Evolutionary conservation across 2,329 filamentous ascomycete species (phyloP), one percentile per base, ranked within the genome.

Genomic region (Proliferodiscus dingleyae): DNA sequence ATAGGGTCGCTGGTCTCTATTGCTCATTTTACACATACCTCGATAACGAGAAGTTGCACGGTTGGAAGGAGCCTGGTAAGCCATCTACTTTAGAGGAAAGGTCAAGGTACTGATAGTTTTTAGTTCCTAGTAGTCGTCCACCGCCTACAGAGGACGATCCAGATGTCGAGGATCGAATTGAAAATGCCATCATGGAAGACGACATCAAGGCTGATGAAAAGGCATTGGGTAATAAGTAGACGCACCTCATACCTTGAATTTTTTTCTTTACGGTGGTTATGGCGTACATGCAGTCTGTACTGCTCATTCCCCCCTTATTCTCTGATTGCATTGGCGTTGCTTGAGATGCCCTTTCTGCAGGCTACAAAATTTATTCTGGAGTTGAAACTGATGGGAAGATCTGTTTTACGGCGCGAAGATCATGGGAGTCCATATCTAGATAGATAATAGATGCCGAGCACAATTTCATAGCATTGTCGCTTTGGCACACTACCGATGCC

Each of bases 31-130:
- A 85, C 59, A 75, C 71, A 0, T 78, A 80, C 46, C 67, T 89
- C 21, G 74, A 78, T 1, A 87, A 90, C 61, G 78, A 83, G 54
- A 67, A 86, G 53, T 86, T 90, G 82, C 57, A 72, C 18, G 64
- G 72, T 15, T 89, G 78, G 74, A 86, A 81, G 62, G 66, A 75
- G 19, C 82, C 83, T 32, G 51, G 60, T 61, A 46, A 47, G 52
- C 28, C 36, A 11, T 29, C 24, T 5, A 29, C 18, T 7, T 13
- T 18, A 22, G 6, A n/a, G 19, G n/a, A 23, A 23, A 18, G 8
- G 9, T 11, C n/a, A 21, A 30, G 3, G 16, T 28, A 40, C 41
- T 52, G 36, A 53, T n/a, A 26, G 6, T 6, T 10, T 7, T n/a
- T 21, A 61, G 59, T 58, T 37, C 52, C 49, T 5, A 62, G 55